Conservation (phyloP, 2,329 filamentous ascomycete species). For the Claviceps pazoutovae region DNA sequence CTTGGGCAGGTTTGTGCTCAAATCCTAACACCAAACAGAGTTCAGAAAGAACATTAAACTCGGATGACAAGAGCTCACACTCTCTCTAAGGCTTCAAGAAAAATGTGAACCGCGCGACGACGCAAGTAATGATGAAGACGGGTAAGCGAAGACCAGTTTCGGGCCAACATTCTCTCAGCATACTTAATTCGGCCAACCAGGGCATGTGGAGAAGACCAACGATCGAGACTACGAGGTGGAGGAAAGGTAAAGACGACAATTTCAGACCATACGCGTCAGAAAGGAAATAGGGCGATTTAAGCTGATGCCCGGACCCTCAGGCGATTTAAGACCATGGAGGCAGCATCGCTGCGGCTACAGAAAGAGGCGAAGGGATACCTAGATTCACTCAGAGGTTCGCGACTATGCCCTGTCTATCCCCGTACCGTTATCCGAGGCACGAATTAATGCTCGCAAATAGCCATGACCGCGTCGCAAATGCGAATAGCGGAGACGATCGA, state of each 20-base stretch:
- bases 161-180: too few relatives aligned
- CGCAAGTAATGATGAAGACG: constrained; percentile 99
- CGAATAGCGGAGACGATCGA: constrained; percentile 98
- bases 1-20: constrained; percentile 48
- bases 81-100: constrained; percentile 47
- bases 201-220: constrained; percentile 96
- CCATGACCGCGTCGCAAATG: constrained; percentile 99
- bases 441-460: constrained; percentile 26
- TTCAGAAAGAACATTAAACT: neutral
- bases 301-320: constrained; percentile 30
- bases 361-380: constrained; percentile 98
- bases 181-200: constrained; percentile 23
- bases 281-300: neutral
- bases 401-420: neutral
- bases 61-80: constrained; percentile 14
- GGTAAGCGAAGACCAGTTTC: constrained; percentile 33
- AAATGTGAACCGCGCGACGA: constrained; percentile 96
- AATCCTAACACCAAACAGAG: neutral
- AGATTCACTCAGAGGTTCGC: constrained; percentile 73
- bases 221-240: constrained; percentile 98
- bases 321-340: constrained; percentile 94
- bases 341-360: constrained; percentile 78
- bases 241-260: constrained; percentile 48
- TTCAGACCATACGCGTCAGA: neutral
- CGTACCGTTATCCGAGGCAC: neutral